phyloP scores from a whole-genome alignment of 1,284 basidiomycete genomes.

The Austroboletus niveus region DNA sequence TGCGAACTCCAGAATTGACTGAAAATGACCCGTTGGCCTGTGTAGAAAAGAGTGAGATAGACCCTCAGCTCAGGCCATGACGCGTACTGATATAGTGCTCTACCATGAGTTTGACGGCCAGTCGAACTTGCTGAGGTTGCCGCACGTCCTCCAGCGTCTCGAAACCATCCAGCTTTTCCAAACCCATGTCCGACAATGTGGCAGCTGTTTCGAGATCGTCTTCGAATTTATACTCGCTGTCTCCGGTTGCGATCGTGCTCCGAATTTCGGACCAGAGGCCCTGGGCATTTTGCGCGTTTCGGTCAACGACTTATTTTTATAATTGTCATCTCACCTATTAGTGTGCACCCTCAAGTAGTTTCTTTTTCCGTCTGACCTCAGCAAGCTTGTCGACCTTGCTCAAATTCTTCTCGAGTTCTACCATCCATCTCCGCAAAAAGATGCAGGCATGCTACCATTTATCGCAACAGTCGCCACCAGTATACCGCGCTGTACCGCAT shows the following conservation, averaged over 20 bases:
- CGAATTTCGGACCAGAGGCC: constrained; percentile 62
- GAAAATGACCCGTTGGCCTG: constrained; percentile 43
- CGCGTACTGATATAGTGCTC: constrained; percentile 52
- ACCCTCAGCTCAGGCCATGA: not conserved
- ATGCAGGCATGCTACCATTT: too few relatives aligned
- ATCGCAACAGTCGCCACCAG: too few relatives aligned
- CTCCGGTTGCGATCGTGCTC: constrained; percentile 39
- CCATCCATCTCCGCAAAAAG: too few relatives aligned
- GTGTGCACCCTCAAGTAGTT: too few relatives aligned
- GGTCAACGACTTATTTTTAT: constrained; percentile 62
- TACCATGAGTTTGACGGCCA: constrained; percentile 54
- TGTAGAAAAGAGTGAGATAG: not conserved
- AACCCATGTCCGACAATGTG: constrained; percentile 63
- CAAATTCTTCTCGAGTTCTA: too few relatives aligned
- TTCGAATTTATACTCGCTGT: constrained; percentile 46
- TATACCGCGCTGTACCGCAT: too few relatives aligned
- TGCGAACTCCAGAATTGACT: constrained; percentile 44
- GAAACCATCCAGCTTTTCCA: constrained; percentile 44
- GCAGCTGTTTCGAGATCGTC: constrained; percentile 65
- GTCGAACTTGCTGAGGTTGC: constrained; percentile 41
- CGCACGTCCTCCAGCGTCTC: constrained; percentile 33
- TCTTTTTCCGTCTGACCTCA: too few relatives aligned
- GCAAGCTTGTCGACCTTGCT: too few relatives aligned
- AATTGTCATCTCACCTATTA: too few relatives aligned
- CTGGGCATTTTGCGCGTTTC: constrained; percentile 53